Base-by-base conservation (phyloP, 805 yeast species). In the Saccharomycopsis fermentans region DNA sequence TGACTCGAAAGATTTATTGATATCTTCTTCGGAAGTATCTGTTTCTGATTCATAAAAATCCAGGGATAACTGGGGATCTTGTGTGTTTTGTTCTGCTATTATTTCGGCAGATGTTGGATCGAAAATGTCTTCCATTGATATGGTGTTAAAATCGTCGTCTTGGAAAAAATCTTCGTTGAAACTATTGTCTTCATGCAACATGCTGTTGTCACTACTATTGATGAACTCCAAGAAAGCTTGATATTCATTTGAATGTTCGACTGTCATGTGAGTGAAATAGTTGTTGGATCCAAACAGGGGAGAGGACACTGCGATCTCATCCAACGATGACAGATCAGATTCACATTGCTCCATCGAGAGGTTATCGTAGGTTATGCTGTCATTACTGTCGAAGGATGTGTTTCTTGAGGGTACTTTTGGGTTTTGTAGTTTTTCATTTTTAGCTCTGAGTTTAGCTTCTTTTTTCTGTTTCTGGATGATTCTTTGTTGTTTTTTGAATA, bases 111-210 rank as follows among this genome's bases (percentile, higher is more conserved):
- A 52, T 29, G 35, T 35, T 14, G 48, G 19, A 52, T 61, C 59
- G 36, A 61, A 59, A 17, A 61, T 55, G 11, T 61, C 62, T 26
- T 61, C 62, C 60, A 59, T 61, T 9, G 62, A 59, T 17, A 61
- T 57, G 16, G 63, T 61, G 34, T 61, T 62, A 19, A 61, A 61
- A 26, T 61, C 62, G 27, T 61, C 54, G 37, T 61, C 63, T 21
- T 48, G 53, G 8, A 61, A 37, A 40, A 61, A 61, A 40, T 61
- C 63, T 4, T 52, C 56, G 32, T 61, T 35, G 48, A 58, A 60
- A 14, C 58, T 58, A 43, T 57, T 57, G 26, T 43, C 50, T 43
- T 43, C 50, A 9, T 43, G 50, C 50, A 43, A 43, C 50, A 43
- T 43, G 26, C 50, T 43, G 26, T 43, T 43, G 34, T 57, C 62